Evolutionary conservation across 371 early-diverging fungal genomes (phyloP), one percentile per base, ranked within the genome.

Genomic region (Mucor sp.): DNA sequence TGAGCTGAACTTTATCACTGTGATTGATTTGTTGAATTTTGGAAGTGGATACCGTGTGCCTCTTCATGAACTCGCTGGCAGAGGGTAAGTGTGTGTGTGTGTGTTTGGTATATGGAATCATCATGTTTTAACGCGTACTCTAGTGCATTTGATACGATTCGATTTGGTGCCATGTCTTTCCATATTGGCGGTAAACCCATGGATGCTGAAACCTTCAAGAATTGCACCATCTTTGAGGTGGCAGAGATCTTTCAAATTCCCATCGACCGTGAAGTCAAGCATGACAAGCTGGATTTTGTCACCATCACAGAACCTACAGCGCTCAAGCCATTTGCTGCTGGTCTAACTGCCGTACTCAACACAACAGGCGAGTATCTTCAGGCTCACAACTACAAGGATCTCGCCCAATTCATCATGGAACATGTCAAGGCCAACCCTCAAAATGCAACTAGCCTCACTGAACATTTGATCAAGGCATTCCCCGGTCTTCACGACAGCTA

Each of bases 121-220:
- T 41, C 17, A 9, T 9, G 1, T 21, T 21, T 9, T 47, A 19
- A 47, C 47, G 9, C 47, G 47, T 9, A 11, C 9, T 48, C 8
- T 17, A 81, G 81, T 41, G 91, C 90, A 0, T 91, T 90, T 53
- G 89, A 93, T 66, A 89, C 90, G 0, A 91, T 94, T 30, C 82
- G 89, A 33, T 93, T 90, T 77, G 95, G 95, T n/a, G 82, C 86
- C 69, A 92, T 95, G 89, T 88, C 91, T 43, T 81, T 94, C 67
- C 92, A 93, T 66, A 92, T 95, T 47, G 82, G 87, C 50, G 81
- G 80, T 15, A 74, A 80, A 2, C 69, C 76, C 53, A 76, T 83
- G 72, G 75, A 71, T 14, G 84, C 85, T 11, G 74, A 82, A 43
- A 76, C 73, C 1, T 81, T 81, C 37, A 71, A 78, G 17, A 71